Evolutionary conservation across 345 rosid species (phyloP), one percentile per base, ranked within the genome.

Genomic region (Boechera divaricarpa): DNA sequence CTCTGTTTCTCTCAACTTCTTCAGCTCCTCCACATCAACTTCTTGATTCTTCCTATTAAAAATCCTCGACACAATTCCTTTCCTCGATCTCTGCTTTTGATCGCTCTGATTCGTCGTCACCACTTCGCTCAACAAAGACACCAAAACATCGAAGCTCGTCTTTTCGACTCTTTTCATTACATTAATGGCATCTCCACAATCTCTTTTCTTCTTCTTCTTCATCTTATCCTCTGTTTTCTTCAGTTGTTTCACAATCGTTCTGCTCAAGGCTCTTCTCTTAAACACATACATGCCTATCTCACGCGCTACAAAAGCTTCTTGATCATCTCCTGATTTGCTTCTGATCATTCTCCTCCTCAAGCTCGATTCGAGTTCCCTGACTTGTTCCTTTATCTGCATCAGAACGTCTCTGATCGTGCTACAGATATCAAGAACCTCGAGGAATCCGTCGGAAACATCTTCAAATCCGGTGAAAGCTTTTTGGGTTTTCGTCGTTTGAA

Each of bases 371-470:
- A 82, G 77, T 7, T 77, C 84, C 24, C 74, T 77, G 3, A 79
- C 65, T 33, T 70, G 65, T 15, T 65, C 83, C 32, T 78, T 85
- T 44, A 68, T 67, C 73, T 75, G 79, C 61, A 72, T 74, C 69
- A 85, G 16, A 72, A 73, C 82, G 61, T 85, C 86, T 76, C 79
- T 72, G 10, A 77, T 36, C 5, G 56, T 79, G 47, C 84, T 60
- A 18, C 87, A 85, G 4, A 85, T 62, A 73, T 87, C 87, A 48
- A 85, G 56, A 58, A 79, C 12, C 68, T 63, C 77, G 2, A 87
- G 76, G 41, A 83, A 83, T 24, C 88, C 88, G 16, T 83, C 81
- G 26, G 83, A 71, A 60, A 82, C 65, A 47, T 80, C 73, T 56
- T 86, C 84, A 0, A 80, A 41, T 26, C 44, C 51, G 13, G 70